Evolutionary conservation across 257 asterid species (phyloP), one percentile per base, ranked within the genome.

Genomic region (Ocimum tenuiflorum): DNA sequence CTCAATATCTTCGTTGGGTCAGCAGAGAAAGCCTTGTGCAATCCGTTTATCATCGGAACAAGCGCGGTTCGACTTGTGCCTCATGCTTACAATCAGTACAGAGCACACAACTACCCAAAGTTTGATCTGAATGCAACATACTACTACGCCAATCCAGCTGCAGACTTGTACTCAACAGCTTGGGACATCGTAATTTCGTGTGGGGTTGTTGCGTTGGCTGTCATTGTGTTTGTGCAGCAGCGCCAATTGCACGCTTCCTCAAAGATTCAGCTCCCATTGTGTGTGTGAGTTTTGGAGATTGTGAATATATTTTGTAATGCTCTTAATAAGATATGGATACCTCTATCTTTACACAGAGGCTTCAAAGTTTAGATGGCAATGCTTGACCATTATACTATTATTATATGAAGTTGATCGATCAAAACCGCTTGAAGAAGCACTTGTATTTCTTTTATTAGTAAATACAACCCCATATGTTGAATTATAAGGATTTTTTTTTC

Each of bases 151-250:
- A 75, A 82, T 63, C 88, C 72, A 1, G 57, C 56, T 0, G 80
- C 78, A 0, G 85, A 78, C 50, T 80, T 82, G n/a, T 84, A 82
- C 82, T 86, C 89, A 8, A 76, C 78, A 2, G 81, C 82, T 3
- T 86, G 94, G 91, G 95, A 88, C 65, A 72, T 88, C 6, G n/a
- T 79, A 0, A 76, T 88, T 56, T 81, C 85, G 15, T 69, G 77
- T 12, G 85, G 78, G 45, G 4, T 39, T 10, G 45, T n/a, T 5
- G 41, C 20, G 12, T n/a, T 27, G 2, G 60, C 11, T 2, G 22
- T 27, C 22, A 14, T 53, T 3, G 60, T 13, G 22, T 53, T 27
- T 27, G 6, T 53, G 60, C 58, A 52, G 36, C 60, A 53, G 22
- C 15, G 12, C 12, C 60, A 13, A 20, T 7, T 53, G 22, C 20